These are phyloP conservation scores for Diaporthe citrichinensis DNA, from an alignment of 2,329 filamentous ascomycete genomes.

Conservation along the genomic window DNA sequence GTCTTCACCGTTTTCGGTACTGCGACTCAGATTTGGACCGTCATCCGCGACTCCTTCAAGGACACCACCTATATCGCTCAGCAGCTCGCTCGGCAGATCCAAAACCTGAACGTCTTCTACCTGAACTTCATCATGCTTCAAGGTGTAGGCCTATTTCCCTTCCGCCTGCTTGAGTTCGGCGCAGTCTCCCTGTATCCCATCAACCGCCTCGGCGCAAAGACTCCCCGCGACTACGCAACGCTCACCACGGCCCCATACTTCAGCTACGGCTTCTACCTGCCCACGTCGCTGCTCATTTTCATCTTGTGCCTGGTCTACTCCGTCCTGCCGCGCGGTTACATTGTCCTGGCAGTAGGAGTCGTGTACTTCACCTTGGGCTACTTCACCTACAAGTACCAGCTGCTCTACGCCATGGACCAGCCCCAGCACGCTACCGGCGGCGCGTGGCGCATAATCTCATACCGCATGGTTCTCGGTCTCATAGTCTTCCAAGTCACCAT, in stretches of 20 bases:
- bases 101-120: slow-evolving; percentile 85
- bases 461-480: slow-evolving; percentile 87
- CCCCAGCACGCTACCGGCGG: slow-evolving; percentile 93
- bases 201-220: slow-evolving; percentile 82
- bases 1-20: slow-evolving; percentile 92
- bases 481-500: slow-evolving; percentile 93
- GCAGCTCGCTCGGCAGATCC: slow-evolving; percentile 81
- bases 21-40: slow-evolving; percentile 80
- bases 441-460: slow-evolving; percentile 97
- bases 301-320: slow-evolving; percentile 97
- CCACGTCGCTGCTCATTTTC: slow-evolving; percentile 91
- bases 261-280: slow-evolving; percentile 96
- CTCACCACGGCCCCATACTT: slow-evolving; percentile 87
- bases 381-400: slow-evolving; percentile 96
- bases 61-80: slow-evolving; percentile 85
- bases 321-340: slow-evolving; percentile 83
- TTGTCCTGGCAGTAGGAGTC: slow-evolving; percentile 85
- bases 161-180: slow-evolving; percentile 91
- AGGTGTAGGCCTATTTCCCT: slow-evolving; percentile 92
- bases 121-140: slow-evolving; percentile 95
- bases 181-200: slow-evolving; percentile 88
- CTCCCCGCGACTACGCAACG: slow-evolving; percentile 89
- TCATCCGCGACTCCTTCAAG: slow-evolving; percentile 80
- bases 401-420: slow-evolving; percentile 98
- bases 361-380: slow-evolving; percentile 87